These are phyloP conservation scores for Sicyos baderoa DNA, from an alignment of 306 rosid genomes.

Conservation along the genomic window DNA sequence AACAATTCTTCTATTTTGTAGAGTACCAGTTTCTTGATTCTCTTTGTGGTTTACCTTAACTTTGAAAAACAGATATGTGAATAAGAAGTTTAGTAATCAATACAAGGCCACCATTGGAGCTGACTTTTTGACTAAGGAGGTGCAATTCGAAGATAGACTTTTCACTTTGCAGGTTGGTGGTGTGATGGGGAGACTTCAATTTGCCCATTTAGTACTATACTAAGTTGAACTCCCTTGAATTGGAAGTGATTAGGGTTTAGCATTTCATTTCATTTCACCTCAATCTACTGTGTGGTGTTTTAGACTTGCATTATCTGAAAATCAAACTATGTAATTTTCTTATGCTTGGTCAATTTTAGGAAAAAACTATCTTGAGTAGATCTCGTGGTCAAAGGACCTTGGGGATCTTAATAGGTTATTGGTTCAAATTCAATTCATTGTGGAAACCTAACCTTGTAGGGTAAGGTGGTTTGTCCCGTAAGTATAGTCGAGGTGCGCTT, in stretches of 20 bases:
- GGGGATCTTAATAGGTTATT: too few relatives aligned
- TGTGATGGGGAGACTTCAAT: constrained; percentile 3
- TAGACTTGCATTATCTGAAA: background rate
- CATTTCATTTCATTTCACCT: background rate
- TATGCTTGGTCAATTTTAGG: too few relatives aligned
- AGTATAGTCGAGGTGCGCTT: too few relatives aligned
- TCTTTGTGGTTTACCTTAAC: constrained; percentile 30
- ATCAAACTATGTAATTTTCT: background rate
- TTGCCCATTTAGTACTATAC: background rate
- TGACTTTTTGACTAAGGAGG: constrained; percentile 89
- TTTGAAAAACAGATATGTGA: constrained; percentile 64
- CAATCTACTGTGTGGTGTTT: background rate
- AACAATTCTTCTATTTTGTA: background rate
- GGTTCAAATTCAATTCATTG: too few relatives aligned
- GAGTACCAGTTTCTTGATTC: background rate
- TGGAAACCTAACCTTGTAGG: too few relatives aligned
- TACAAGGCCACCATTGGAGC: constrained; percentile 99
- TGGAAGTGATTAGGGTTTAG: background rate
- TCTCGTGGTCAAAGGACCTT: too few relatives aligned
- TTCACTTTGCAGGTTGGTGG: constrained; percentile 79
- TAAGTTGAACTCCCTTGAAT: background rate
- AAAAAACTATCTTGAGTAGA: too few relatives aligned
- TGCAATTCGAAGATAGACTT: constrained; percentile 97
- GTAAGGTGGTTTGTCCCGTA: too few relatives aligned
- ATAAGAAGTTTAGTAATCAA: constrained; percentile 95